Evolutionary conservation across 202 grass and related monocot genomes (phyloP).

Genomic region (Dendrocalamus latiflorus): DNA sequence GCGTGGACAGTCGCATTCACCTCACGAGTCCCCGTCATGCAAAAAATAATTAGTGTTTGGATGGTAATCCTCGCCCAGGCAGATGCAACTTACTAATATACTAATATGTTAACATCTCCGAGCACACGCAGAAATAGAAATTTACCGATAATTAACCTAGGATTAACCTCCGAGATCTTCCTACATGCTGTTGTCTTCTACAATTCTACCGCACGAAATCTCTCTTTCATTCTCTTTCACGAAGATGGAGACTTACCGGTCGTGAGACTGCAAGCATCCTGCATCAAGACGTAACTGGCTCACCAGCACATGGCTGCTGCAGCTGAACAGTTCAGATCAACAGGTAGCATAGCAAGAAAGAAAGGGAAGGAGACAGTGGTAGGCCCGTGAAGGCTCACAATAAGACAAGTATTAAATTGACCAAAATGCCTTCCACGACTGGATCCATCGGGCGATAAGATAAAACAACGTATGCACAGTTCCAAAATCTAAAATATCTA

Average conservation of each 20-base stretch:
- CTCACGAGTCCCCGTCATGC: too few species aligned
- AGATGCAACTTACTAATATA: too few species aligned
- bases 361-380: not conserved
- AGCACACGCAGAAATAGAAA: too few species aligned
- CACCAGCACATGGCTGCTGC: not conserved
- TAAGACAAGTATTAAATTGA: not conserved
- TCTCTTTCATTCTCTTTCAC: too few species aligned
- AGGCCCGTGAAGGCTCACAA: not conserved
- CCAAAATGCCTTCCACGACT: not conserved
- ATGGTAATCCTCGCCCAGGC: too few species aligned
- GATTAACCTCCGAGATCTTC: too few species aligned
- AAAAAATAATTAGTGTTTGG: too few species aligned
- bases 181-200: too few species aligned
- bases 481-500: not conserved
- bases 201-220: too few species aligned
- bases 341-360: not conserved
- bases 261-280: not conserved
- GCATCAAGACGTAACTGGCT: not conserved
- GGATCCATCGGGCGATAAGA: not conserved
- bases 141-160: too few species aligned
- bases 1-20: too few species aligned
- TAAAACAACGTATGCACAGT: not conserved
- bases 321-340: not conserved
- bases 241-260: not conserved
- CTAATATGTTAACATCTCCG: too few species aligned